Base-by-base conservation (phyloP, 2,329 filamentous ascomycete genomes). In the Aspergillus ustus region DNA sequence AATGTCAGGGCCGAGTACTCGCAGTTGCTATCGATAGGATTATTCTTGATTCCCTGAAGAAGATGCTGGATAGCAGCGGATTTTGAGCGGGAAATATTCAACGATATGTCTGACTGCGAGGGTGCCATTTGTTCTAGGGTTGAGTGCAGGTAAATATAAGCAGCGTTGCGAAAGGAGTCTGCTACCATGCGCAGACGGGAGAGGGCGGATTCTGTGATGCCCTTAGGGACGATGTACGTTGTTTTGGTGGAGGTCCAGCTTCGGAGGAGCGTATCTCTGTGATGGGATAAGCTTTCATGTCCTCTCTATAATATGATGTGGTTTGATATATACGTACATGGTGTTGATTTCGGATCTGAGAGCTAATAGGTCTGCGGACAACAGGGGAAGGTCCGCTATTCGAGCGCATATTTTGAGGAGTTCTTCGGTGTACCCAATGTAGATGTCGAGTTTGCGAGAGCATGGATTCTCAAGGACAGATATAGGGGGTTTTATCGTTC, bases 1-100 rank as follows among this genome's bases (percentile, higher is more conserved):
- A 77, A 77, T 3, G 75, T 76, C 2, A 77, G 70, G 2, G 73
- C 75, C 1, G 75, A 77, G 43, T 70, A 77, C 53, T 77, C 75
- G 63, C 73, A 75, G 45, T 76, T 70, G 17, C 69, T 66, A 28
- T 75, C 73, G 5, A 76, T 67, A 4, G 72, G 69, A 11, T 69
- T 67, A 0, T 65, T 63, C 45, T 65, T 62, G 5, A 77, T 62
- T 9, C 72, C 66, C 4, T 52, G 19, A 4, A 77, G 64, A 25
- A 74, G 72, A 28, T 67, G 63, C 17, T 68, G 66, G 7, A 77
- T 49, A 11, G 74, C 74, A 8, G 60, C 65, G 0, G 61, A 31
- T 65, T 76, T 77, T 1, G 73, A 63, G 6, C 64, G 62, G 1
- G 71, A 71, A 19, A 17, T 6, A 15, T 28, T 28, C 6, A 45